A percentile compares a stretch with the other conserved stretches of the same genome.
Conservation (phyloP, 805 yeast genomes). For the Candida jianshihensis region DNA sequence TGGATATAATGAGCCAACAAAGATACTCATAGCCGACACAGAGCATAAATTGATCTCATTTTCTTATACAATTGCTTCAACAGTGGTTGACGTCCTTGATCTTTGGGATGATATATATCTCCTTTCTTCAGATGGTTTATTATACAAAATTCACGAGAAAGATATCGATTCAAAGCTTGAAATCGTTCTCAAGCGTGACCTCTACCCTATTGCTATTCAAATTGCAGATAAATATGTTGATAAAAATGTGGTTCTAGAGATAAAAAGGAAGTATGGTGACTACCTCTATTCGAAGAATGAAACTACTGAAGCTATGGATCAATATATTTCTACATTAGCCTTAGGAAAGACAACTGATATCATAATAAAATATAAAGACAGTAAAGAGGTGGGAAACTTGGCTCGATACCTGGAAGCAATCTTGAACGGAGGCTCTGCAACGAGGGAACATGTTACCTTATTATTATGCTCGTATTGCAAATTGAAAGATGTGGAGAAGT, state of each 20-base stretch:
- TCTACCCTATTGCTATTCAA: slow-evolving; percentile 65
- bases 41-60: slow-evolving; percentile 64
- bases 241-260: slow-evolving; percentile 28
- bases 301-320: slow-evolving; percentile 62
- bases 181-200: slow-evolving; percentile 58
- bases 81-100: slow-evolving; percentile 51
- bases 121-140: slow-evolving; percentile 67
- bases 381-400: slow-evolving; percentile 60
- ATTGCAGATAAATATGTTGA: slow-evolving; percentile 40
- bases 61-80: slow-evolving; percentile 58
- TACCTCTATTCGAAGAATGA: slow-evolving; percentile 60
- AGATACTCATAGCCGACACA: slow-evolving; percentile 62
- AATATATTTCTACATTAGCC: slow-evolving; percentile 55
- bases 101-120: slow-evolving; percentile 53
- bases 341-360: slow-evolving; percentile 65
- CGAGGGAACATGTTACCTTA: slow-evolving; percentile 77
- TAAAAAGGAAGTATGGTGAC: slow-evolving; percentile 63
- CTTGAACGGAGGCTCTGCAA: slow-evolving; percentile 47
- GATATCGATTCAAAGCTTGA: slow-evolving; percentile 61
- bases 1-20: slow-evolving; percentile 37
- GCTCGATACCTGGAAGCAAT: slow-evolving; percentile 58
- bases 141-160: slow-evolving; percentile 64
- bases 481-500: slow-evolving; percentile 50
- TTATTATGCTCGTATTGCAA: slow-evolving; percentile 76
- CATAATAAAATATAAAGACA: slow-evolving; percentile 72